phyloP scores from a whole-genome alignment of 495 filamentous ascomycete genomes.

The Cryomyces minteri region DNA sequence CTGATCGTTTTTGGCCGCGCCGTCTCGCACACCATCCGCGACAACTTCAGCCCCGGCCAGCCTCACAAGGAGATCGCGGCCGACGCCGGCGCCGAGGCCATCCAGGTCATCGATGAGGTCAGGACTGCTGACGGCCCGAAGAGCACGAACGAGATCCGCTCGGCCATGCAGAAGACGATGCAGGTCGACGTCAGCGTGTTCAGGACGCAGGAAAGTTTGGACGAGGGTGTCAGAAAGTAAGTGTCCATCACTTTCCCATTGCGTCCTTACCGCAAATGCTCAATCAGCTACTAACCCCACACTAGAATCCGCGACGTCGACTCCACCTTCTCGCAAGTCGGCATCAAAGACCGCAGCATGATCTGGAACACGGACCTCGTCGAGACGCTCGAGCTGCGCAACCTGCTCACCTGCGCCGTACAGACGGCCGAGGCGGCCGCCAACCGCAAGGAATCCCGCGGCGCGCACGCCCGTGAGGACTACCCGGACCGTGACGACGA shows the following conservation, averaged over 20 bases:
- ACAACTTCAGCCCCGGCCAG: constrained; percentile 63
- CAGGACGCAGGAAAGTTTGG: constrained; percentile 76
- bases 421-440: constrained; percentile 80
- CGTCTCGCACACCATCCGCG: constrained; percentile 85
- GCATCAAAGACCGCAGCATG: constrained; percentile 93
- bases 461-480: constrained; percentile 90
- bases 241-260: background rate
- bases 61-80: constrained; percentile 56
- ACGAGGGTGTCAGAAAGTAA: constrained; percentile 49
- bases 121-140: constrained; percentile 68
- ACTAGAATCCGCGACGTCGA: constrained; percentile 55
- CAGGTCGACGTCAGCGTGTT: constrained; percentile 93
- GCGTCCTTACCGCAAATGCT: background rate
- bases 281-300: constrained; percentile 8
- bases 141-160: constrained; percentile 67
- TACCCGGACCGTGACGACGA: constrained; percentile 82
- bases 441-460: constrained; percentile 85
- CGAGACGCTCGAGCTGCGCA: constrained; percentile 86
- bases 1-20: constrained; percentile 94
- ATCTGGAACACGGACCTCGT: constrained; percentile 99
- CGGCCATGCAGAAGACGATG: constrained; percentile 94
- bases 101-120: constrained; percentile 66
- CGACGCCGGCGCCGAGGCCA: constrained; percentile 72
- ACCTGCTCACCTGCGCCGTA: constrained; percentile 83
- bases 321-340: constrained; percentile 54